Evolutionary conservation across 2,329 filamentous ascomycete genomes (phyloP), one percentile per base, ranked within the genome.

Genomic region (Neobulgaria alba): DNA sequence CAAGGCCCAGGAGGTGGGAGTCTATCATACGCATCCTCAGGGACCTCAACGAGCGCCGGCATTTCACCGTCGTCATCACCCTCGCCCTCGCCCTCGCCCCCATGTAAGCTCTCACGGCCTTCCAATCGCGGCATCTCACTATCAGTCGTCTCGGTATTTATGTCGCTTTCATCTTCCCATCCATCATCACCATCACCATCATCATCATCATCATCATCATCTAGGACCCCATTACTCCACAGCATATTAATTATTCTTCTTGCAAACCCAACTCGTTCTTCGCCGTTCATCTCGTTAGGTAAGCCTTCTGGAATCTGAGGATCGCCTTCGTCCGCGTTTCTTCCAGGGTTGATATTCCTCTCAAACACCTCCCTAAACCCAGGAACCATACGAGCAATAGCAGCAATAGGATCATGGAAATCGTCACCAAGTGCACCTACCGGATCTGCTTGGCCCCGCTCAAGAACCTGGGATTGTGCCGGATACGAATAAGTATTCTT

Each of bases 401-500:
- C 57, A 5, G 50, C 55, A 10, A 59, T 37, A 4, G 55, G 56
- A 36, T 57, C 42, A 14, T 46, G 42, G 29, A 53, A 49, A 18
- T 33, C 38, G 14, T 43, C 29, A 3, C 21, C 34, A 5, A 41
- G 29, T 3, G 7, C 42, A 15, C 47, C 38, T 2, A 45, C 48
- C 7, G 16, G 10, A 12, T 15, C 23, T 20, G 14, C 36, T 3
- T 43, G 18, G 9, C 29, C 39, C 1, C 23, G 30, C 30, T 50
- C 42, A 7, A 54, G 31, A 2, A 30, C 35, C 10, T 18, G 16
- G 20, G 45, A 36, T 33, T 58, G 58, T 12, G 36, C 18, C 21
- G 47, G 42, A 34, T 58, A 60, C 1, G 56, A 57, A 29, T 50
- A 56, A 8, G 57, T 49, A 36, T 56, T 61, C 2, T 40, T 20